Evolutionary conservation across 2,329 filamentous ascomycete species (phyloP), one percentile per base, ranked within the genome.

Genomic region (Cytospora schulzeri): DNA sequence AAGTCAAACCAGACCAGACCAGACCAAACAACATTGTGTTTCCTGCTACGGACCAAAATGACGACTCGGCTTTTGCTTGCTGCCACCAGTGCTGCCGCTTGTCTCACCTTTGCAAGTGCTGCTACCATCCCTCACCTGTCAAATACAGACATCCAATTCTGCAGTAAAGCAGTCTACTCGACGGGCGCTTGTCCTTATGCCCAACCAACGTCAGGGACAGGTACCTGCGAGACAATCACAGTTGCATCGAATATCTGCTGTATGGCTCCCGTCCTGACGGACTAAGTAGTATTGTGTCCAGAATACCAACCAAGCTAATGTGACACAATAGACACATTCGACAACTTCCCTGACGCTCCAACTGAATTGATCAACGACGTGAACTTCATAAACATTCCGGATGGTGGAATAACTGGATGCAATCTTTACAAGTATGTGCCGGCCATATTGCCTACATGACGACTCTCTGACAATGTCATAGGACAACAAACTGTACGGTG

Each of bases 391-490:
- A 31, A 26, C 12, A 65, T 65, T 24, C 63, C 58, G 1, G 31
- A 53, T 26, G 45, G 57, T 1, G 35, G 31, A 3, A 65, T 62
- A 14, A 33, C 52, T 4, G 53, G 57, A 8, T 65, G 63, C 14
- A 62, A 62, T 24, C 35, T 65, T 33, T 65, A 65, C 53, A 65
- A 65, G 63, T 65, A 26, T 26, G 63, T 33, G 8, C 7, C 3
- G 19, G 15, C 6, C 2, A 26, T 12, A 14, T 11, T n/a, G 9
- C 8, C 22, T n/a, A 12, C 4, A 26, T 51, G 17, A 6, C 19
- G 29, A 8, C 19, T 48, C 24, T 15, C 50, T 60, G 22, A 61
- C 26, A 26, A 29, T 3, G 11, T 6, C 26, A 24, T 38, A 65
- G 63, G 19, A 65, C 63, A 3, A 55, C 54, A 15, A 33, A 65